Base-by-base conservation (phyloP, 495 filamentous ascomycete species). In the Aspergillus heteromorphus region DNA sequence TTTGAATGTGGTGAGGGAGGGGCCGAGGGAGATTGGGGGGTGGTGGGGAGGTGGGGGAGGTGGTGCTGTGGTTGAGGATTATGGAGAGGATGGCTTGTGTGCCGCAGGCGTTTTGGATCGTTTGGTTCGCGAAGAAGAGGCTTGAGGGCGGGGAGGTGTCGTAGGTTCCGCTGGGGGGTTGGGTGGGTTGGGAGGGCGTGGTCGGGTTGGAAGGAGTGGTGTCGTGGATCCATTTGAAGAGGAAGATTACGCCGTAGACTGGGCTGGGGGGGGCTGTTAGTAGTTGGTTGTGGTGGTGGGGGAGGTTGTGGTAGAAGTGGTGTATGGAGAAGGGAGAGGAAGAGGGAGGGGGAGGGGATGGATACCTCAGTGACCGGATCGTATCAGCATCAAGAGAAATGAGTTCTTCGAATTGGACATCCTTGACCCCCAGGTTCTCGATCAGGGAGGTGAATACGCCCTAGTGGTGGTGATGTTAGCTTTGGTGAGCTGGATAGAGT, bases 41-140 rank as follows among this genome's bases (percentile, higher is more conserved):
- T 43, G 42, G 29, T 30, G 31, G 29, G 63, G 69, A 17, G 53
- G 20, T 11, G 60, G 61, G 1, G 53, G 63, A 4, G 52, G 60
- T 0, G 63, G 20, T 51, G 64, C 85, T 84, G 59, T 93, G 85
- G 74, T 99, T 99, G 51, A 99, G 78, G 20, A 99, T 80, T 55
- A 97, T 87, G 43, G 87, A 92, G 29, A 99, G 83, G 54, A 99
- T 83, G 20, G 93, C 93, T 73, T 97, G 93, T 14, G 93, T 99
- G 53, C 92, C 93, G 76, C 93, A 99, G 21, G 93, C 93, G 76
- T 99, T 99, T 75, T 97, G 93, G 71, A 99, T 99, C 1, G 92
- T 97, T 73, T 99, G 93, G 11, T 87, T 85, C 2, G 93, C 93
- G 76, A 99, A 99, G 79, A 96, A 99, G 62, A 97, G 73, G 50